Evolutionary conservation across 2,329 filamentous ascomycete species (phyloP).

Genomic region (Biscogniauxia marginata): DNA sequence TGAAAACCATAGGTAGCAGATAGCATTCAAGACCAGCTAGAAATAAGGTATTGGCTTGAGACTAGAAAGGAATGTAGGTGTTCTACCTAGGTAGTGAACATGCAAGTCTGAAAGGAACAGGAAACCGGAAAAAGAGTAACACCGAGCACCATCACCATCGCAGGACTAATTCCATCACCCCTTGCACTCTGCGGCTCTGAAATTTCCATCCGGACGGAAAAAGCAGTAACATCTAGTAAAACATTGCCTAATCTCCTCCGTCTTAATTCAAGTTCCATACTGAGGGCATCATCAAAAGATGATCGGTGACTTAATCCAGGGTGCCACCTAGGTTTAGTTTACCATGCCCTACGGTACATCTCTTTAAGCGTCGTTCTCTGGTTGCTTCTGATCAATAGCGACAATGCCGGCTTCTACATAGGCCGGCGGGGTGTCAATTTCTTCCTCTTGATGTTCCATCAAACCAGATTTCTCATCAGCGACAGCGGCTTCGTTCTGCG

Average conservation of each 20-base stretch:
- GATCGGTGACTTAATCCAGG: not conserved
- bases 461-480: constrained; percentile 52
- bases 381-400: constrained; percentile 26
- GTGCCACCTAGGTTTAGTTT: not conserved
- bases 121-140: not conserved
- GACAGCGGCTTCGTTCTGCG: constrained; percentile 35
- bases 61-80: not conserved
- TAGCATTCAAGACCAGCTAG: not conserved
- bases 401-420: constrained; percentile 27
- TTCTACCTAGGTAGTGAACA: not conserved
- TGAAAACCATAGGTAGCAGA: not conserved
- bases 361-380: constrained; percentile 27
- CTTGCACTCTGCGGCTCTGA: not conserved
- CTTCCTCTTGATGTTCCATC: constrained; percentile 40
- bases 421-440: constrained; percentile 27
- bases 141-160: not conserved
- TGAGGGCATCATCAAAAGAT: not conserved
- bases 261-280: not conserved
- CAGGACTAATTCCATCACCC: not conserved
- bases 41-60: not conserved
- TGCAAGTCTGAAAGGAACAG: not conserved
- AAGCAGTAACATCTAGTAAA: not conserved
- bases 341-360: not conserved
- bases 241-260: not conserved
- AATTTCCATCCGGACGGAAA: not conserved